Conservation (phyloP, 495 filamentous ascomycete species). For the Xylaria nigripes region DNA sequence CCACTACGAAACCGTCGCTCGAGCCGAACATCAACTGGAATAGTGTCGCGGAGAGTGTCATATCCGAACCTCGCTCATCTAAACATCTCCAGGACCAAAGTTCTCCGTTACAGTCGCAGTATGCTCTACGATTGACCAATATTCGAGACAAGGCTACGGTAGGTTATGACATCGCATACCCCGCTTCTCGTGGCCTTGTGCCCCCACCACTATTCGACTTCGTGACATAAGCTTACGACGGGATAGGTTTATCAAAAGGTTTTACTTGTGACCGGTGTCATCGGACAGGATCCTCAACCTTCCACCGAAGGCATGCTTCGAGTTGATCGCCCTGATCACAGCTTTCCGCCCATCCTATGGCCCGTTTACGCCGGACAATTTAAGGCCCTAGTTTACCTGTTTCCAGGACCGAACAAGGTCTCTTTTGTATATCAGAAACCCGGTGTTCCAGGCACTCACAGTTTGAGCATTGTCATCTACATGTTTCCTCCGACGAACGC, state of each 20-base stretch:
- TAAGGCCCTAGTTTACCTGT: conserved; percentile 80
- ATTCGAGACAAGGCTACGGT: conserved; percentile 79
- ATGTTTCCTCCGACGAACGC: conserved; percentile 69
- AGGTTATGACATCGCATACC: conserved; percentile 21
- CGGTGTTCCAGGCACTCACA: conserved; percentile 51
- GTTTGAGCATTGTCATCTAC: conserved; percentile 69
- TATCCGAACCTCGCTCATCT: conserved; percentile 7
- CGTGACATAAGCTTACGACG: conserved; percentile 8
- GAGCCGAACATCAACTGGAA: conserved; percentile 38
- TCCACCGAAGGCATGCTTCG: conserved; percentile 72
- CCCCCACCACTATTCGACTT: conserved; percentile 1
- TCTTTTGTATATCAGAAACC: conserved; percentile 80
- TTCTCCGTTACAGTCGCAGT: conserved; percentile 50
- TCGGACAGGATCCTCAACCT: conserved; percentile 59
- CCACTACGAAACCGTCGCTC: conserved; percentile 35
- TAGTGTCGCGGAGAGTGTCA: conserved; percentile 38
- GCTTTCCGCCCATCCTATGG: conserved; percentile 71
- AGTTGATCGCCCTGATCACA: conserved; percentile 74
- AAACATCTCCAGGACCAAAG: conserved; percentile 4
- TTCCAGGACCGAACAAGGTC: conserved; percentile 76
- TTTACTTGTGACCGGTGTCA: conserved; percentile 67
- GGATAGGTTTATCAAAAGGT: conserved; percentile 81
- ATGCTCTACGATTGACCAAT: conserved; percentile 68
- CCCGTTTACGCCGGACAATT: conserved; percentile 81
- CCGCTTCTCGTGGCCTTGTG: background rate